These are phyloP conservation scores for Saccharomycopsis hybrid DNA, from an alignment of 1,139 yeast species.

Conservation along the genomic window DNA sequence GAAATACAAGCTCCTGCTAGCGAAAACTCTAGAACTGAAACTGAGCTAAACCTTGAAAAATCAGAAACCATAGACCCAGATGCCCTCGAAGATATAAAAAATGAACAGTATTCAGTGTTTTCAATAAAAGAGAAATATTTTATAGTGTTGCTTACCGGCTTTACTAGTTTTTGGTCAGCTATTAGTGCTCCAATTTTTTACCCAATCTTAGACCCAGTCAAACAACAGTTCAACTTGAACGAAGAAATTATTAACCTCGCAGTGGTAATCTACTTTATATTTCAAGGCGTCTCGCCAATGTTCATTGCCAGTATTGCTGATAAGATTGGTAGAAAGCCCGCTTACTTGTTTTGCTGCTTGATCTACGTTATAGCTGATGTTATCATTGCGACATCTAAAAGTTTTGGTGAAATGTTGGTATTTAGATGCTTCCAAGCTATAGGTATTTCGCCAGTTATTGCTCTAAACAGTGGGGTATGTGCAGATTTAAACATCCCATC, in stretches of 20 bases:
- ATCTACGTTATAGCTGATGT: constrained; percentile 51
- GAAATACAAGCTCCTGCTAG: no score
- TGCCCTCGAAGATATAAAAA: neutral
- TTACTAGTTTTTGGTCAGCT: constrained; percentile 43
- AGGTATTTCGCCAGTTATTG: constrained; percentile 64
- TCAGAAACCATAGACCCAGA: neutral
- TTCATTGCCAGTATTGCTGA: constrained; percentile 61
- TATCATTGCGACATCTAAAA: constrained; percentile 51
- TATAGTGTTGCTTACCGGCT: constrained; percentile 3
- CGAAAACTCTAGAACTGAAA: no score
- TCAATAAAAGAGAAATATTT: constrained; percentile 1
- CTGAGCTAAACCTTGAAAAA: no score
- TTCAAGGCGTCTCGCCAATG: constrained; percentile 67
- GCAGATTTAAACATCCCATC: constrained; percentile 59
- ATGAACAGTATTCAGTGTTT: constrained; percentile 1
- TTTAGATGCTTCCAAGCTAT: constrained; percentile 63
- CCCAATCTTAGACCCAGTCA: constrained; percentile 57
- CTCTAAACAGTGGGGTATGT: constrained; percentile 58
- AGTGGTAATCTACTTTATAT: constrained; percentile 62
- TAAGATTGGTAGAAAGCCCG: constrained; percentile 61
- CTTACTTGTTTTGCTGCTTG: constrained; percentile 44
- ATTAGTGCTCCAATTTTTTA: constrained; percentile 63
- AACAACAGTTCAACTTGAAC: constrained; percentile 43
- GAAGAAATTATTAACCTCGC: constrained; percentile 55
- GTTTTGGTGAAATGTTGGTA: constrained; percentile 48